phyloP scores from a whole-genome alignment of 2,329 filamentous ascomycete species.

The Periglandula ipomoeae region DNA sequence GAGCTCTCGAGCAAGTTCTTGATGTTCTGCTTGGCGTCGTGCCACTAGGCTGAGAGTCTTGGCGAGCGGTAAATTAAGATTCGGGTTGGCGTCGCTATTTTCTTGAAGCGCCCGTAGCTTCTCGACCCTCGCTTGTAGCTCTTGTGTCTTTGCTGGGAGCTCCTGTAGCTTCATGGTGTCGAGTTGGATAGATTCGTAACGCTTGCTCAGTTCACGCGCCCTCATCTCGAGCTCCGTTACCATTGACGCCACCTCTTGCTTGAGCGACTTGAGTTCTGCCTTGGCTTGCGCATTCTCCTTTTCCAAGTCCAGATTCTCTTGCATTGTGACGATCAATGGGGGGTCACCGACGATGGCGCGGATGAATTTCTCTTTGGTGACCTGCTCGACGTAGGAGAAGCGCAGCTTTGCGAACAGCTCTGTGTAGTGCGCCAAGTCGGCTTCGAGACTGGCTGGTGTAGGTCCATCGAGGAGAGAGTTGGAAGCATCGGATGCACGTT shows the following conservation, averaged over 20 bases:
- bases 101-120: slow-evolving; percentile 34
- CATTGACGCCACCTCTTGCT: slow-evolving; percentile 67
- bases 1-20: slow-evolving; percentile 53
- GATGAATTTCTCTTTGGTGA: slow-evolving; percentile 97
- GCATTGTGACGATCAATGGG: slow-evolving; percentile 70
- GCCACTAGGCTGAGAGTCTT: slow-evolving; percentile 47
- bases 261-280: slow-evolving; percentile 66
- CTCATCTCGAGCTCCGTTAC: slow-evolving; percentile 62
- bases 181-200: slow-evolving; percentile 40
- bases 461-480: slow-evolving; percentile 54
- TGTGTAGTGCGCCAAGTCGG: slow-evolving; percentile 83
- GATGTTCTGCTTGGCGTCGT: slow-evolving; percentile 39
- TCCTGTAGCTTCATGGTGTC: slow-evolving; percentile 40
- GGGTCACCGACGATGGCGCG: slow-evolving; percentile 86
- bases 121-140: slow-evolving; percentile 39
- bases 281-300: slow-evolving; percentile 61
- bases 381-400: slow-evolving; percentile 96
- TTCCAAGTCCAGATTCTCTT: slow-evolving; percentile 75
- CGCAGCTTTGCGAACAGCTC: slow-evolving; percentile 93
- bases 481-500: slow-evolving; percentile 65
- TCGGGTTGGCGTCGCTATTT: slow-evolving; percentile 25
- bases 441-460: slow-evolving; percentile 68
- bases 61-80: slow-evolving; percentile 46
- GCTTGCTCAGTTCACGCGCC: slow-evolving; percentile 47
- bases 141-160: slow-evolving; percentile 39